Evolutionary conservation across 1,139 yeast species (phyloP).

Genomic region (Candida sanyaensis): DNA sequence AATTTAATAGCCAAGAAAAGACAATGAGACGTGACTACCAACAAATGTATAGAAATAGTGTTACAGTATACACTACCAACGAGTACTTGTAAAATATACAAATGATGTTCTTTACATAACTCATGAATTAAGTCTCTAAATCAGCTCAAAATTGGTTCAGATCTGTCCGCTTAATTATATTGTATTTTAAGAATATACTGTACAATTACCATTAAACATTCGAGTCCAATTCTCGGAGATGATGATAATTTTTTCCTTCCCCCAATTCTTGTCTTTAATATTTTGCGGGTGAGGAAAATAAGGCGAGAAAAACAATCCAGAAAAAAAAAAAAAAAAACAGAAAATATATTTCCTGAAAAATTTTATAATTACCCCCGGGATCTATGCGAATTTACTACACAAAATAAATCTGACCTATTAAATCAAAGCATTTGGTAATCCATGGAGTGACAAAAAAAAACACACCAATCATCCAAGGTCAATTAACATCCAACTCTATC

Average conservation of each 20-base stretch:
- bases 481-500: not conserved
- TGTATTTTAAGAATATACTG: not conserved
- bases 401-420: slow-evolving; percentile 7
- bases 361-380: slow-evolving; percentile 1
- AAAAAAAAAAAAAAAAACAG: not conserved
- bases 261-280: not conserved
- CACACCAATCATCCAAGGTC: slow-evolving; percentile 2
- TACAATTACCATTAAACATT: not conserved
- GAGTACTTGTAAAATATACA: too few relatives aligned
- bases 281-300: not conserved
- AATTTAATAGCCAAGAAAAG: too few relatives aligned
- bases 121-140: too few relatives aligned
- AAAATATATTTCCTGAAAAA: not conserved
- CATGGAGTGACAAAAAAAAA: not conserved
- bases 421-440: slow-evolving; percentile 8
- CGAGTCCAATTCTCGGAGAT: slow-evolving; percentile 2
- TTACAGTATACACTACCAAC: too few relatives aligned
- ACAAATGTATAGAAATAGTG: too few relatives aligned
- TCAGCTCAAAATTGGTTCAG: too few relatives aligned
- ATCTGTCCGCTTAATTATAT: not conserved
- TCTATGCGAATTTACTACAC: slow-evolving; percentile 4
- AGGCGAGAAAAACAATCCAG: not conserved
- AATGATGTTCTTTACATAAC: too few relatives aligned
- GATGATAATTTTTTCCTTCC: not conserved
- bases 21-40: too few relatives aligned